These are phyloP conservation scores for Elymus sibiricus DNA, from an alignment of 176 grass and related monocot genomes.

Conservation along the genomic window DNA sequence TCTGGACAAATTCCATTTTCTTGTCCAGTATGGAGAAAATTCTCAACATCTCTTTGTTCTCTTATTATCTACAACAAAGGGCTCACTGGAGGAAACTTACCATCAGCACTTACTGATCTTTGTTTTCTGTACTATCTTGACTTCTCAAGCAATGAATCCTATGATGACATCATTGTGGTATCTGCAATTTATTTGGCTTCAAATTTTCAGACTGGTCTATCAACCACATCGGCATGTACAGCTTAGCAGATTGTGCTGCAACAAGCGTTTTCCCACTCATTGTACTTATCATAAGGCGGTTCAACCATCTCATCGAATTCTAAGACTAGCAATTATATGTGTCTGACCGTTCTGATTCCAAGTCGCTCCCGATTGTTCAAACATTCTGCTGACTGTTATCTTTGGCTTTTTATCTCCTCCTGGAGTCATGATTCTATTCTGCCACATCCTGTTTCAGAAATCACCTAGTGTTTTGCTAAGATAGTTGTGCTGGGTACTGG, in stretches of 20 bases:
- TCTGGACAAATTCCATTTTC: slow-evolving; percentile 59
- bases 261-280: slow-evolving; percentile 18
- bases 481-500: not conserved
- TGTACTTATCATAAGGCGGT: slow-evolving; percentile 23
- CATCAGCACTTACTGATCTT: slow-evolving; percentile 49
- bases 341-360: not conserved
- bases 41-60: slow-evolving; percentile 44
- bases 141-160: slow-evolving; percentile 52
- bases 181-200: slow-evolving; percentile 61
- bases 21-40: slow-evolving; percentile 16
- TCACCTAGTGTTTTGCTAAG: not conserved
- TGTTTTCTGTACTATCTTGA: slow-evolving; percentile 75
- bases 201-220: slow-evolving; percentile 62
- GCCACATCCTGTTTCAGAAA: not conserved
- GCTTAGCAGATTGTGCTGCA: slow-evolving; percentile 52
- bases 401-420: not conserved
- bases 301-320: slow-evolving; percentile 29
- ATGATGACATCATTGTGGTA: slow-evolving; percentile 54
- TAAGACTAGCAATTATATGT: slow-evolving; percentile 15
- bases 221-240: slow-evolving; percentile 40
- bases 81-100: slow-evolving; percentile 56
- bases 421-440: not conserved
- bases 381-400: not conserved
- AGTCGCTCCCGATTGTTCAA: not conserved
- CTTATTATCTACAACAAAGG: slow-evolving; percentile 78